These are phyloP conservation scores for Sphaerulina vaccinii DNA, from an alignment of 2,329 filamentous ascomycete species.

Conservation along the genomic window DNA sequence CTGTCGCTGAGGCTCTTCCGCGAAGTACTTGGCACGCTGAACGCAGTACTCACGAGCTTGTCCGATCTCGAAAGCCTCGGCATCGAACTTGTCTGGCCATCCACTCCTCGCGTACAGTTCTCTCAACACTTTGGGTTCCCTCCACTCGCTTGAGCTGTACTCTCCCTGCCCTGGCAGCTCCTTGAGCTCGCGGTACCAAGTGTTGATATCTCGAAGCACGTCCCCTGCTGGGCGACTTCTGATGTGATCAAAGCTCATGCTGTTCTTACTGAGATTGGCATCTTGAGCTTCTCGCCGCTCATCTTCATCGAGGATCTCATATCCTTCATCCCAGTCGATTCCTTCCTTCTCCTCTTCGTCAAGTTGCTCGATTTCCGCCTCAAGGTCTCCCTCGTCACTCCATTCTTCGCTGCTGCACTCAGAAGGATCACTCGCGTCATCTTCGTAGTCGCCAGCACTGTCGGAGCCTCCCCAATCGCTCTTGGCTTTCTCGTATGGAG, in stretches of 20 bases:
- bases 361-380: constrained; percentile 6
- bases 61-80: constrained; percentile 18
- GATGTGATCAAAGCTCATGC: neutral
- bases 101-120: constrained; percentile 14
- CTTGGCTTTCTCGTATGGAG: constrained; percentile 5
- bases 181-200: constrained; percentile 17
- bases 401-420: constrained; percentile 16
- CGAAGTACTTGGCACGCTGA: constrained; percentile 8
- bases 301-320: constrained; percentile 12
- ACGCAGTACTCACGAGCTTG: constrained; percentile 10
- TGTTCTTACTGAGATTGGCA: neutral
- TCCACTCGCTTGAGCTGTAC: constrained; percentile 6
- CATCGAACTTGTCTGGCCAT: constrained; percentile 22
- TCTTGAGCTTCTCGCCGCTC: constrained; percentile 7
- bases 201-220: constrained; percentile 18
- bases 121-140: constrained; percentile 1
- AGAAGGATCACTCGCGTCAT: constrained; percentile 7
- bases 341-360: constrained; percentile 2
- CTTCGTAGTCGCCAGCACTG: neutral
- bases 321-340: constrained; percentile 18
- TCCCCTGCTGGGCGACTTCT: constrained; percentile 14
- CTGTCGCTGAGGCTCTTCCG: constrained; percentile 14
- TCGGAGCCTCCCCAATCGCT: constrained; percentile 16
- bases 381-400: constrained; percentile 1
- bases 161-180: constrained; percentile 14